phyloP scores from a whole-genome alignment of 2,329 filamentous ascomycete genomes.

The Zymoseptoria ardabiliae region DNA sequence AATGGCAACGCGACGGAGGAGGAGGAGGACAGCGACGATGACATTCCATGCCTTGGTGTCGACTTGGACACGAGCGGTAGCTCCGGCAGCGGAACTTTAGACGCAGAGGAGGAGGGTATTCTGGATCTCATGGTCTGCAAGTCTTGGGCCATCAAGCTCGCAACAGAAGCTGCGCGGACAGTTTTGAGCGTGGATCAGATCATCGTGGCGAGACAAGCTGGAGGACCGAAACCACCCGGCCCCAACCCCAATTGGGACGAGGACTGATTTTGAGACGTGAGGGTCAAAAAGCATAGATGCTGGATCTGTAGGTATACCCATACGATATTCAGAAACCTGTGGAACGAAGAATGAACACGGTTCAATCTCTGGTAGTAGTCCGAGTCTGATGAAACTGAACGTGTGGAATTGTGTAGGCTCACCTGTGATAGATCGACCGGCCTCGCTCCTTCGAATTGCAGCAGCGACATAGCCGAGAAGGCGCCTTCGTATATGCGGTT shows the following conservation, averaged over 20 bases:
- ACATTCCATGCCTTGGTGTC: conserved; percentile 84
- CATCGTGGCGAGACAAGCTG: conserved; percentile 94
- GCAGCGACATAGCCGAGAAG: neutral
- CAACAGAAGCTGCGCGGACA: conserved; percentile 88
- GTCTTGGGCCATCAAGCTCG: conserved; percentile 94
- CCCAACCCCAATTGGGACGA: conserved; percentile 78
- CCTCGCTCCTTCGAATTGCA: neutral
- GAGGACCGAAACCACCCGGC: conserved; percentile 91
- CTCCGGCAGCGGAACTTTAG: conserved; percentile 76
- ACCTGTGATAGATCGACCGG: neutral
- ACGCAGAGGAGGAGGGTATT: conserved; percentile 81
- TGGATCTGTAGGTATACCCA: neutral
- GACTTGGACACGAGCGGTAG: conserved; percentile 85
- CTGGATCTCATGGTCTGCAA: conserved; percentile 88
- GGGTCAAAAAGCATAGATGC: neutral
- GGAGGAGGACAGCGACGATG: conserved; percentile 54
- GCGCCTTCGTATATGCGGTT: conserved; percentile 22
- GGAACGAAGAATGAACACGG: neutral
- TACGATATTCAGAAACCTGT: neutral
- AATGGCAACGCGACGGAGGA: conserved; percentile 22
- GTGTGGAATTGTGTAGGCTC: neutral
- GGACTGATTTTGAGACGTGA: conserved; percentile 33
- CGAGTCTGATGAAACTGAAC: neutral
- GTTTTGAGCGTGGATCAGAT: conserved; percentile 97
- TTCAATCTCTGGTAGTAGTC: neutral